Evolutionary conservation across 1,284 basidiomycete species (phyloP).

Genomic region (Pisolithus thermaeus): DNA sequence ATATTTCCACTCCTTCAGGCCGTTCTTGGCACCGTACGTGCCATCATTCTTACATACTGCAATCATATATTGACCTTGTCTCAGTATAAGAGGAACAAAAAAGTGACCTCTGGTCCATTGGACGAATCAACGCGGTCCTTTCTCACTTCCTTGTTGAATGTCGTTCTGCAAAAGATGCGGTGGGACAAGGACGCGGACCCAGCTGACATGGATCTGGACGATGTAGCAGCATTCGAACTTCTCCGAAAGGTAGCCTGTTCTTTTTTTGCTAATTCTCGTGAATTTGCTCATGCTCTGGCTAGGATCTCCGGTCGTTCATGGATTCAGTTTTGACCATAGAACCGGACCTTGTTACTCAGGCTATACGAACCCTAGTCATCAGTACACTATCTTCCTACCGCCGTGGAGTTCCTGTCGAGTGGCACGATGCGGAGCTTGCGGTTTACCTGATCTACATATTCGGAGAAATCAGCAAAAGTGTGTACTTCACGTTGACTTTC

Average conservation of each 20-base stretch:
- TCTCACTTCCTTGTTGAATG: slow-evolving; percentile 73
- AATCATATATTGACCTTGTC: slow-evolving; percentile 8
- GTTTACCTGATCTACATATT: slow-evolving; percentile 91
- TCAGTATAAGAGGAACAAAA: slow-evolving; percentile 77
- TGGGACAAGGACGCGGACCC: slow-evolving; percentile 86
- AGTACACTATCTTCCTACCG: slow-evolving; percentile 65
- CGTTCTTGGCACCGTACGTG: slow-evolving; percentile 68
- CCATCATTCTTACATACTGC: background rate
- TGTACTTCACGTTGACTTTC: slow-evolving; percentile 13
- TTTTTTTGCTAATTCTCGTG: slow-evolving; percentile 1
- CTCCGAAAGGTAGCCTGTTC: slow-evolving; percentile 66
- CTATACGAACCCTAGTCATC: slow-evolving; percentile 66
- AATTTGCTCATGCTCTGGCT: slow-evolving; percentile 8
- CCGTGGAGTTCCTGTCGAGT: slow-evolving; percentile 61
- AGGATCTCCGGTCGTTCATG: slow-evolving; percentile 80
- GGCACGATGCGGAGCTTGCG: slow-evolving; percentile 94
- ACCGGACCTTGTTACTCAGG: slow-evolving; percentile 70
- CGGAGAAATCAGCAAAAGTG: slow-evolving; percentile 86
- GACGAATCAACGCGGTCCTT: slow-evolving; percentile 77
- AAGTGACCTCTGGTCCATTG: slow-evolving; percentile 59
- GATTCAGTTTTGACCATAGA: slow-evolving; percentile 82
- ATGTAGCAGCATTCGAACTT: slow-evolving; percentile 77
- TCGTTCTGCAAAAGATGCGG: slow-evolving; percentile 84
- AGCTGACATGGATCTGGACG: slow-evolving; percentile 86
- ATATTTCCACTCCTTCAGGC: slow-evolving; percentile 78